Percentiles rank a stretch among this genome's conserved stretches.
Evolutionary conservation across 345 rosid species (phyloP).

Genomic region (Erysimum cheiranthoides): DNA sequence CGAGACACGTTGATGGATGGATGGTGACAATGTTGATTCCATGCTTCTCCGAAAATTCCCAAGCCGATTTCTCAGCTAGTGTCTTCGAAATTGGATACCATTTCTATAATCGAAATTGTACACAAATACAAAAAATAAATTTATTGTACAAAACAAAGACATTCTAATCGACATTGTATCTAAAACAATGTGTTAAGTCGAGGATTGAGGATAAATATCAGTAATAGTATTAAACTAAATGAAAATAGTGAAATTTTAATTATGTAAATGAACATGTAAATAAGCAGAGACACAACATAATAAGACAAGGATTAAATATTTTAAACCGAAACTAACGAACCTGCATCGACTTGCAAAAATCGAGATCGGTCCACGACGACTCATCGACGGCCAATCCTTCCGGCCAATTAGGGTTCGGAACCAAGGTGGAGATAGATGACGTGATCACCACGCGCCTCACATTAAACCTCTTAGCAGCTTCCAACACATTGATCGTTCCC

Average conservation of each 20-base stretch:
- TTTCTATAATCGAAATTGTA: conserved; percentile 50
- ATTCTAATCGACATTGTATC: too few species aligned
- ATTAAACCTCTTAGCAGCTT: conserved; percentile 58
- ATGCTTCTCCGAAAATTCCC: conserved; percentile 70
- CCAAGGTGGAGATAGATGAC: conserved; percentile 78
- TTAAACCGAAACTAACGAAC: conserved; percentile 36
- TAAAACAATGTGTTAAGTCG: too few species aligned
- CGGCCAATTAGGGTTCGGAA: conserved; percentile 79
- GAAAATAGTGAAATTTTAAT: too few species aligned
- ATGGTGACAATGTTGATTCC: conserved; percentile 71
- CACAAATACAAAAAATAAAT: too few species aligned
- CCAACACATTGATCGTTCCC: conserved; percentile 74
- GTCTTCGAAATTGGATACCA: conserved; percentile 88
- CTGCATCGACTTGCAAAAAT: conserved; percentile 68
- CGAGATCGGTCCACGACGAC: conserved; percentile 82
- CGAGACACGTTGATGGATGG: conserved; percentile 79
- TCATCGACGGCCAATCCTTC: conserved; percentile 57
- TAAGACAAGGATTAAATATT: background rate
- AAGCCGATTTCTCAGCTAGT: conserved; percentile 80
- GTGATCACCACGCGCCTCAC: conserved; percentile 83
- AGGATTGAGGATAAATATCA: too few species aligned
- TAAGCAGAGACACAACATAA: conserved; percentile 8
- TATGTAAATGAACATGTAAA: too few species aligned
- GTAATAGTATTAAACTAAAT: too few species aligned
- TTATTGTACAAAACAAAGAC: too few species aligned